Conservation (phyloP, 257 asterid species). For the Plantago elongata region DNA sequence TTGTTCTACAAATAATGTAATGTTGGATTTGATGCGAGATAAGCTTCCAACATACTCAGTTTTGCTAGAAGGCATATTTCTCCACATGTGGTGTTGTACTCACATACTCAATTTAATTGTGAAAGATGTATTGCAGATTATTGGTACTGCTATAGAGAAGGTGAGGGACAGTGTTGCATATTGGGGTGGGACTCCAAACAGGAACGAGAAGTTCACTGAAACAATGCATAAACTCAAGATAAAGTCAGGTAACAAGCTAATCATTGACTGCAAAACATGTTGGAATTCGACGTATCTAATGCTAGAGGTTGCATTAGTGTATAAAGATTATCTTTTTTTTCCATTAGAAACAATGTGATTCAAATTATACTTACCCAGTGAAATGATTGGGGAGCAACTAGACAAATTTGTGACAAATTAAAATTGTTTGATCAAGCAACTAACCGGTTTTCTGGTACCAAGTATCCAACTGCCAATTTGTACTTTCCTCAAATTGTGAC, state of each 20-base stretch:
- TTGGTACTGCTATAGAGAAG: not conserved
- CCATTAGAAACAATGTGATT: not conserved
- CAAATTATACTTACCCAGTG: not conserved
- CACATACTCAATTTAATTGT: not conserved
- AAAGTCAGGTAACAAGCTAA: not conserved
- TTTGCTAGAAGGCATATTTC: not conserved
- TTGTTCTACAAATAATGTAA: constrained; percentile 1
- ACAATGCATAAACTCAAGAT: not conserved
- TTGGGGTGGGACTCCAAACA: not conserved
- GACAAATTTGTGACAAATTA: not conserved
- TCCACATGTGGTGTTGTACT: not conserved
- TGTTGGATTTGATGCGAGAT: not conserved
- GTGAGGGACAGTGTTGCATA: not conserved
- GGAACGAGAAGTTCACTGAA: not conserved
- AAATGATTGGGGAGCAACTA: not conserved
- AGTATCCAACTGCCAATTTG: not conserved
- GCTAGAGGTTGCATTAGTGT: not conserved
- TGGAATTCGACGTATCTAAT: not conserved
- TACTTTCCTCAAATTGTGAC: not conserved
- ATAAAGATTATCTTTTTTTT: not conserved
- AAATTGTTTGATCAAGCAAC: not conserved
- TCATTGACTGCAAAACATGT: not conserved
- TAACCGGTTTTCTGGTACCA: not conserved
- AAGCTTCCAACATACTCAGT: not conserved
- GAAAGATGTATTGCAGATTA: not conserved